Evolutionary conservation across 495 filamentous ascomycete genomes (phyloP), one percentile per base, ranked within the genome.

Genomic region (Immersiella caudata): DNA sequence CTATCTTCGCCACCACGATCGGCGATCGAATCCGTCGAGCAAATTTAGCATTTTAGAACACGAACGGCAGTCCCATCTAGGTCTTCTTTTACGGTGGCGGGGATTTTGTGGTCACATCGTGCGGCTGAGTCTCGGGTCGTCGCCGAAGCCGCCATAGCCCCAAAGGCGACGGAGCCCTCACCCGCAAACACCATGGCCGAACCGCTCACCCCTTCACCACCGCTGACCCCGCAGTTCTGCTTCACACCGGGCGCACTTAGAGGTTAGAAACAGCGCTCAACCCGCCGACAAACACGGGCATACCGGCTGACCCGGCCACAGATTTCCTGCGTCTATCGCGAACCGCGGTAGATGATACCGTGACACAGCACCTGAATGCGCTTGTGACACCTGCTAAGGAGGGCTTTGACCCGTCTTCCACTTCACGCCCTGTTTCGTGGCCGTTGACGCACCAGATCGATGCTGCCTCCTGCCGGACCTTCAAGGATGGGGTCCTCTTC

Each of bases 261-360:
- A 93, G 94, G 95, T 93, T 79, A 40, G 69, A 50, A 26, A 33
- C 21, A 20, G 11, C 22, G 2, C 62, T 68, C 14, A 7, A 35
- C 26, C n/a, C n/a, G 52, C n/a, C 21, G 7, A n/a, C 12, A n/a
- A 2, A 24, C 49, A 4, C n/a, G 33, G 18, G 9, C 27, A 26
- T 21, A n/a, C 14, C 18, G 20, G 58, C 58, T 69, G 54, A 69
- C 62, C n/a, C 50, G 58, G 33, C 9, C 62, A 33, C 71, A 99
- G 95, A 97, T 74, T 99, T 99, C 79, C 87, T 99, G n/a, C 90
- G 91, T 22, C 69, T 96, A 66, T 97, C 95, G 6, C 87, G 95
- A 64, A 84, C 86, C 64, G 86, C 91, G 25, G 91, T 97, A 69
- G 95, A 99, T 75, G 95, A 99, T 75, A 91, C 91, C 18, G 97